These are phyloP conservation scores for Mucor racemosus DNA, from an alignment of 371 early-diverging fungal species.

Conservation along the genomic window DNA sequence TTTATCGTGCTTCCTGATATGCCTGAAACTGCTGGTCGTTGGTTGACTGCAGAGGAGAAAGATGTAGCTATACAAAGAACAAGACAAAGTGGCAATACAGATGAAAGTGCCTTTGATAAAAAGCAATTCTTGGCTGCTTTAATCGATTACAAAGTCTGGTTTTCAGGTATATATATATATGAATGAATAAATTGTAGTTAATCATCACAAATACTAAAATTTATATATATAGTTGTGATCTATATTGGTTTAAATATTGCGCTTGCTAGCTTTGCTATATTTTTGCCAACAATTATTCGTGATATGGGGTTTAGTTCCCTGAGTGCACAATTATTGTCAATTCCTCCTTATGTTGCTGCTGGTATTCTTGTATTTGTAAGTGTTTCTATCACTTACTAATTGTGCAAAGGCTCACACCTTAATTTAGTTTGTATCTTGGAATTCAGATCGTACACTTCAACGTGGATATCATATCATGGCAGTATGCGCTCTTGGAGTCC, in stretches of 20 bases:
- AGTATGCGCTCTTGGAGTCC: constrained; percentile 29
- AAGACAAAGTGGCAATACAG: constrained; percentile 33
- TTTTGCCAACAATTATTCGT: constrained; percentile 45
- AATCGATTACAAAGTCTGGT: constrained; percentile 42
- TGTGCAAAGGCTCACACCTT: no score
- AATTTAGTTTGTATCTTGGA: constrained; percentile 40
- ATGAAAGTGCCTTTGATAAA: constrained; percentile 37
- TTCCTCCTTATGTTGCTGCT: constrained; percentile 48
- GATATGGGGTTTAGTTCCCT: constrained; percentile 44
- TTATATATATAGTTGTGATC: constrained; percentile 35
- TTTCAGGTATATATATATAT: constrained; percentile 30
- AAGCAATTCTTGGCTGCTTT: constrained; percentile 43
- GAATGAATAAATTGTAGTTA: no score
- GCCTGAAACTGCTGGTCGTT: constrained; percentile 39
- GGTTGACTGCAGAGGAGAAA: constrained; percentile 46
- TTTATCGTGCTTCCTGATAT: constrained; percentile 42
- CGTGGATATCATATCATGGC: constrained; percentile 43
- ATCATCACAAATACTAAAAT: neutral
- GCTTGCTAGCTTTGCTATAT: constrained; percentile 45
- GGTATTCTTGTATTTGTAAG: constrained; percentile 40
- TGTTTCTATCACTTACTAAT: neutral
- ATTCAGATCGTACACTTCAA: constrained; percentile 43
- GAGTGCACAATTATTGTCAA: constrained; percentile 41
- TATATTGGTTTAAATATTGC: constrained; percentile 47
- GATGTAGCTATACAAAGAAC: constrained; percentile 40